These are phyloP conservation scores for Rhizopus arrhizus DNA, from an alignment of 371 early-diverging fungal species.

Conservation along the genomic window DNA sequence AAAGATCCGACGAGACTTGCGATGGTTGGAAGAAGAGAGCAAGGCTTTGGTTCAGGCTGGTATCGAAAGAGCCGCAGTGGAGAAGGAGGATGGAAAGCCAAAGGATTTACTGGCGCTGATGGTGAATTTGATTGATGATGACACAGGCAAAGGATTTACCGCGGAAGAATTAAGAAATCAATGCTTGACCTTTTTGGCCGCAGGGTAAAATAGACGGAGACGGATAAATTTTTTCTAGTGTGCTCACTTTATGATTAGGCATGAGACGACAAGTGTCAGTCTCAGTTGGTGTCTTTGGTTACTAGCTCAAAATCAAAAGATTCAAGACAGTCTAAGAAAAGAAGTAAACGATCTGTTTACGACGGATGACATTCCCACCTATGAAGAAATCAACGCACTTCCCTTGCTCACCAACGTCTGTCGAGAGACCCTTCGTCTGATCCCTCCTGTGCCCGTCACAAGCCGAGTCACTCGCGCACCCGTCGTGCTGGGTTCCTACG, in stretches of 20 bases:
- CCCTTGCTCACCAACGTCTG: conserved; percentile 54
- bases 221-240: background rate
- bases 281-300: conserved; percentile 62
- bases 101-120: conserved; percentile 43
- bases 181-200: conserved; percentile 43
- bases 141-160: conserved; percentile 36
- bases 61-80: conserved; percentile 27
- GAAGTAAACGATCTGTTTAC: conserved; percentile 37
- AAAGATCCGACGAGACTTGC: conserved; percentile 24
- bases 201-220: conserved; percentile 38
- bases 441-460: conserved; percentile 56
- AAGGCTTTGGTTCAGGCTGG: conserved; percentile 45
- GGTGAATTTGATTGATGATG: conserved; percentile 39
- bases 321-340: conserved; percentile 50
- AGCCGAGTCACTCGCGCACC: conserved; percentile 49
- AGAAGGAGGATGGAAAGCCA: conserved; percentile 13
- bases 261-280: conserved; percentile 59
- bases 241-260: conserved; percentile 21
- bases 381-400: conserved; percentile 50
- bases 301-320: conserved; percentile 44
- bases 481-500: conserved; percentile 39
- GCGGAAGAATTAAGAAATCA: conserved; percentile 35
- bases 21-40: conserved; percentile 45
- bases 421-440: conserved; percentile 55
- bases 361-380: conserved; percentile 34